Base-by-base conservation (phyloP, 2,329 filamentous ascomycete species). In the Penicillium sp. region DNA sequence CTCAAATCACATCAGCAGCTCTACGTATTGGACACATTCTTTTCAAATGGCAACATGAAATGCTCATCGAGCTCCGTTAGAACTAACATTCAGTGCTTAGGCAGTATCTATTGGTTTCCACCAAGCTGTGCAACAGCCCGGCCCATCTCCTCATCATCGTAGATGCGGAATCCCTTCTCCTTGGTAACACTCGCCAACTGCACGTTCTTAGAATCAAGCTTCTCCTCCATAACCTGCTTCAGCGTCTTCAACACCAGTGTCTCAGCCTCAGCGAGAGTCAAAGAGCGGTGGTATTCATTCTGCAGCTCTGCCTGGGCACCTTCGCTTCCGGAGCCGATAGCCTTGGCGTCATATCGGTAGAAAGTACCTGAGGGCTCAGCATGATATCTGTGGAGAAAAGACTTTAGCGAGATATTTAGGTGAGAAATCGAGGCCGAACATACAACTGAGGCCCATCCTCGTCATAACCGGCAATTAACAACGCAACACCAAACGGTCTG, bases 181-280 rank as follows among this genome's bases (percentile, higher is more conserved):
- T 93, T 96, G 62, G 95, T 99, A 57, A 99, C 95, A 74, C 93
- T 98, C 53, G 95, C 95, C 67, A 99, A 79, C 82, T 99, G 95
- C 65, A 99, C 95, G 74, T 99, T 99, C 86, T 99, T 99, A 63
- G 92, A 86, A 75, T 99, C 95, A 60, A 99, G 84, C 83, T 99
- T 99, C 87, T 99, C 95, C 81, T 99, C 95, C 95, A 99, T 99
- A 67, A 99, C 95, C 81, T 99, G 95, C 85, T 98, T 99, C 76
- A 99, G 78, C 37, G 95, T 99, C 86, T 98, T 98, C 72, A 99
- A 83, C 51, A 96, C 93, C 65, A 99, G 81, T 3, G 93, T 95
- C 81, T 99, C 95, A 57, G 95, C 95, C 74, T 99, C 95, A 56
- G 85, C 82, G 62, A 99, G 88, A 43, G 93, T 96, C 62, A 99